A percentile compares a stretch with the other conserved stretches of the same genome.
Conservation (phyloP, 768 basidiomycete genomes). For the Kwoniella europaea region DNA sequence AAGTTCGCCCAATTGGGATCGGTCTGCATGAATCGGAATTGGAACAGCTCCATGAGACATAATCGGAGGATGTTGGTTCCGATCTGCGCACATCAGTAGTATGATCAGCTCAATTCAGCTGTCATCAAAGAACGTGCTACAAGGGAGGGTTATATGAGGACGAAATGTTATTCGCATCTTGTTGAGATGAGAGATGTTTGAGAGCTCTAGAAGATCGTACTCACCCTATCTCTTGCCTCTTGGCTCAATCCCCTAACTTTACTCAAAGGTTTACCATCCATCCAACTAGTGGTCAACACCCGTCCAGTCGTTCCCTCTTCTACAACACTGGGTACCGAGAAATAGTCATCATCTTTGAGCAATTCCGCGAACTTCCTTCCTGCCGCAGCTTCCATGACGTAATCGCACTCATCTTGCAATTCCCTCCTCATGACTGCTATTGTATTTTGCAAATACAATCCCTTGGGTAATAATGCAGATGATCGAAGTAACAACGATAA, state of each 20-base stretch:
- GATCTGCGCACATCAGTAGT: conserved; percentile 65
- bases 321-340: conserved; percentile 80
- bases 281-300: conserved; percentile 87
- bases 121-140: neutral
- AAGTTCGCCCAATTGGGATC: conserved; percentile 99
- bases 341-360: conserved; percentile 64
- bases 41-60: conserved; percentile 86
- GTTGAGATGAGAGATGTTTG: too few relatives aligned
- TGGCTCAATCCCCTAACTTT: conserved; percentile 64
- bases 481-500: conserved; percentile 80
- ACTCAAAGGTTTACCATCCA: conserved; percentile 80
- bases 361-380: conserved; percentile 64
- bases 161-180: too few relatives aligned
- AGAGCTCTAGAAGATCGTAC: conserved; percentile 19
- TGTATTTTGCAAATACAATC: conserved; percentile 86
- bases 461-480: conserved; percentile 79
- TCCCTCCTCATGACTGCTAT: conserved; percentile 87
- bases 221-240: conserved; percentile 73
- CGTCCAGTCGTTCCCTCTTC: conserved; percentile 79
- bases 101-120: neutral
- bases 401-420: conserved; percentile 90
- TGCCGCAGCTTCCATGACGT: conserved; percentile 78
- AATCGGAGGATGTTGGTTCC: conserved; percentile 79
- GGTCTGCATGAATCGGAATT: conserved; percentile 93
- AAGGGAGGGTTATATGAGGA: neutral